Evolutionary conservation across 176 grass and related monocot genomes (phyloP).

Genomic region (Bromus sterilis): DNA sequence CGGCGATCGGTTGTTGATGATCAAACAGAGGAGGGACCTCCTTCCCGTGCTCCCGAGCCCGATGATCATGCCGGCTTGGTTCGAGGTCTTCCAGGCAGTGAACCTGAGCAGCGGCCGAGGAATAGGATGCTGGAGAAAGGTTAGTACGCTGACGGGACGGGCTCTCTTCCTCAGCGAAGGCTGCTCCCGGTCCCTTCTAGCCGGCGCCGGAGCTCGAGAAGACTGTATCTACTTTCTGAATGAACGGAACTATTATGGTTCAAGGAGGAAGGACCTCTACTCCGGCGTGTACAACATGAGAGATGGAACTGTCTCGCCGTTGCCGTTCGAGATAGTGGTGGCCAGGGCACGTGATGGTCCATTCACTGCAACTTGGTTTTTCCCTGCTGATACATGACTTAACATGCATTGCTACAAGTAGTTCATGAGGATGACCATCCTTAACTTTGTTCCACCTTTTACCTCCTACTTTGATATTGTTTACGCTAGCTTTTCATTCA

Average conservation of each 20-base stretch:
- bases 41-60: too few species aligned
- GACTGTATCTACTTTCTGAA: slow-evolving; percentile 23
- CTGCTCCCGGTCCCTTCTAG: slow-evolving; percentile 1
- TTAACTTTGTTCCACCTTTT: too few species aligned
- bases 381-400: not conserved
- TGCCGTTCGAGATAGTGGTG: not conserved
- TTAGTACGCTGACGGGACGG: not conserved
- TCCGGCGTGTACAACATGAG: slow-evolving; percentile 3
- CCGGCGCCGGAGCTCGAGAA: not conserved
- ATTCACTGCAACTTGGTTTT: not conserved
- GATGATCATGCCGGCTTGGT: too few species aligned
- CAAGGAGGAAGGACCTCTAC: not conserved
- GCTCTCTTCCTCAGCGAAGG: not conserved
- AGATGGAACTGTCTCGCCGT: not conserved
- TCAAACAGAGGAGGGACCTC: not conserved
- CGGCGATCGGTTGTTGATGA: not conserved
- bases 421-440: too few species aligned
- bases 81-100: not conserved
- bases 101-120: not conserved
- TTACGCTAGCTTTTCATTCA: too few species aligned
- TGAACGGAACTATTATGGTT: not conserved
- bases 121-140: not conserved
- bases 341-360: not conserved
- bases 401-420: not conserved
- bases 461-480: too few species aligned